A percentile compares a stretch with the other conserved stretches of the same genome.
Evolutionary conservation across 768 basidiomycete genomes (phyloP).

Genomic region (Pleurotus djamor): DNA sequence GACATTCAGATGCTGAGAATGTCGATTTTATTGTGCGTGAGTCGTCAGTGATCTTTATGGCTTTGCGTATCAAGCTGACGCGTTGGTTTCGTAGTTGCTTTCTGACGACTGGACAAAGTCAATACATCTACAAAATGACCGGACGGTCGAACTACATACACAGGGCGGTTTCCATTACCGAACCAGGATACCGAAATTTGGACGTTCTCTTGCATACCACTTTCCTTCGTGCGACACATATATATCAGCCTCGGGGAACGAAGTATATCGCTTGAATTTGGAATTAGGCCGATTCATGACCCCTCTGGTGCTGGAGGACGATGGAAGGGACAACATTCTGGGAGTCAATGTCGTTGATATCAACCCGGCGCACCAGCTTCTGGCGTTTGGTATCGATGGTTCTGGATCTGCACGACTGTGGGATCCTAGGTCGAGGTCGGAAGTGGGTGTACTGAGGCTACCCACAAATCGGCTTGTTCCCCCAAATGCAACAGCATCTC

Average conservation of each 20-base stretch:
- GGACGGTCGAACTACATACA: slow-evolving; percentile 92
- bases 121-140: slow-evolving; percentile 94
- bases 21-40: slow-evolving; percentile 95
- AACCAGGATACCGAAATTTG: slow-evolving; percentile 92
- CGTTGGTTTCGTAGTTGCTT: slow-evolving; percentile 57
- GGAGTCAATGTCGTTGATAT: slow-evolving; percentile 93
- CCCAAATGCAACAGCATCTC: slow-evolving; percentile 23
- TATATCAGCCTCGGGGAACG: slow-evolving; percentile 79
- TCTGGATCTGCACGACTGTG: slow-evolving; percentile 91
- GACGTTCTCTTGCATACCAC: slow-evolving; percentile 90
- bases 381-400: slow-evolving; percentile 88
- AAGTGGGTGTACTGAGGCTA: slow-evolving; percentile 67
- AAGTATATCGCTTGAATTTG: slow-evolving; percentile 92
- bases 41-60: slow-evolving; percentile 17
- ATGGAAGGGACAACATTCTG: slow-evolving; percentile 48
- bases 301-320: slow-evolving; percentile 62
- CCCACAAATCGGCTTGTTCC: slow-evolving; percentile 53
- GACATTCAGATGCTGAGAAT: slow-evolving; percentile 95
- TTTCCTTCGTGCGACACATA: slow-evolving; percentile 92
- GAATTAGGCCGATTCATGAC: slow-evolving; percentile 93
- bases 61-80: slow-evolving; percentile 2
- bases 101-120: slow-evolving; percentile 99
- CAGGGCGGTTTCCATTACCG: slow-evolving; percentile 92
- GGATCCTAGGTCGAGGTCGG: slow-evolving; percentile 84
- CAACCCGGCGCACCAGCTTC: slow-evolving; percentile 89